Evolutionary conservation across 73 alveolate genomes (phyloP).

Genomic region (Stentor coeruleus): DNA sequence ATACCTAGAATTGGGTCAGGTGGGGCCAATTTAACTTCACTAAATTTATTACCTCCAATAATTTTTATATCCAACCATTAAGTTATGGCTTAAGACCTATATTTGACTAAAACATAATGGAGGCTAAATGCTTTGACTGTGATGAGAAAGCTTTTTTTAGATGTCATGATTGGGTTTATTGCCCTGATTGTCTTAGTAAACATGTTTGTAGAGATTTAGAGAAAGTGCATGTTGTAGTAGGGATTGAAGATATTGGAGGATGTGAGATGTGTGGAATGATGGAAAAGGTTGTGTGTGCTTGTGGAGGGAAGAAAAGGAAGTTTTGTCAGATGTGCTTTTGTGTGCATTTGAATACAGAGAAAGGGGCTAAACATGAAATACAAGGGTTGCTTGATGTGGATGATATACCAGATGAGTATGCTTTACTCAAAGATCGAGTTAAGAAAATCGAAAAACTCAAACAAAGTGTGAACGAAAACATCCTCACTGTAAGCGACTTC

Average conservation of each 20-base stretch:
- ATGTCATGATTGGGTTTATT: not conserved
- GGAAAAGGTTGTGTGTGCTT: not conserved
- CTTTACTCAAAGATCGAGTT: not conserved
- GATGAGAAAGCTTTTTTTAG: no score
- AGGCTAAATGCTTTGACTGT: not conserved
- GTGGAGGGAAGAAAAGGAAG: not conserved
- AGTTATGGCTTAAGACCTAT: no score
- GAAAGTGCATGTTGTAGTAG: not conserved
- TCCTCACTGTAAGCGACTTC: not conserved
- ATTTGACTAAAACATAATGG: not conserved
- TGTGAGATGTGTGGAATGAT: not conserved
- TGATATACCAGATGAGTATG: not conserved
- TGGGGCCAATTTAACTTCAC: conserved; percentile 67
- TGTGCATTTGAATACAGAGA: not conserved
- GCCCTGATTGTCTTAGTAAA: not conserved
- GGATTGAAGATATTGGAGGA: not conserved
- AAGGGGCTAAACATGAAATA: not conserved
- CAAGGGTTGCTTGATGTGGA: not conserved
- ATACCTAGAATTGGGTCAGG: conserved; percentile 92
- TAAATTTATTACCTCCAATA: conserved; percentile 50
- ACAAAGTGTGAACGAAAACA: not conserved
- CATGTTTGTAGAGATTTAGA: not conserved
- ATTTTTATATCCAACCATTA: no score
- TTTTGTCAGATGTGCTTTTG: not conserved
- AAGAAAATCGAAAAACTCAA: not conserved